Evolutionary conservation across 768 basidiomycete species (phyloP).

Genomic region (Kwoniella dejecticola): DNA sequence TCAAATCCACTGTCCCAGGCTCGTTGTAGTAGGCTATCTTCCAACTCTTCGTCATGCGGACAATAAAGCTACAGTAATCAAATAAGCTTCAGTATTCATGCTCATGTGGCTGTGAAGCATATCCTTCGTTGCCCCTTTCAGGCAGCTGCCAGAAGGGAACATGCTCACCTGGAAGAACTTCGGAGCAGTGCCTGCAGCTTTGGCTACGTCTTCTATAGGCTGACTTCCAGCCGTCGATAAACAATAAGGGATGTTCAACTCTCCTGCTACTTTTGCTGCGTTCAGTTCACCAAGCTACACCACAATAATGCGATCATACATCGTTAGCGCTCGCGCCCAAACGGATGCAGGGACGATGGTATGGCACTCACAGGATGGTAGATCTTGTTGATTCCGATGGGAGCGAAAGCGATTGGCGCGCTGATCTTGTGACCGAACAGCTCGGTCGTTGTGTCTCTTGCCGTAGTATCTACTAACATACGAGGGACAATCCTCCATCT

Average conservation of each 20-base stretch:
- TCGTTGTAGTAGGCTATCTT: constrained; percentile 60
- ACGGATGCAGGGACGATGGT: background rate
- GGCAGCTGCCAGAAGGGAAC: no score
- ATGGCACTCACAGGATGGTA: constrained; percentile 2
- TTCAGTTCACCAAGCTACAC: constrained; percentile 71
- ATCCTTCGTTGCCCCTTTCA: no score
- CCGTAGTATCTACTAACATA: constrained; percentile 62
- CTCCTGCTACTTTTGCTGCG: constrained; percentile 66
- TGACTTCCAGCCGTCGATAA: constrained; percentile 74
- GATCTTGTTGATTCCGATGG: constrained; percentile 69
- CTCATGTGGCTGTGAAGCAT: no score
- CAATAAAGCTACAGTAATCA: constrained; percentile 58
- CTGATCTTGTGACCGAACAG: constrained; percentile 61
- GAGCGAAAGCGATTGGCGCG: constrained; percentile 63
- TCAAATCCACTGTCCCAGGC: constrained; percentile 58
- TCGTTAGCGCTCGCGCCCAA: no score
- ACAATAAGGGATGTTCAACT: constrained; percentile 68
- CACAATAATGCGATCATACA: background rate
- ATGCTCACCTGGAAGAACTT: constrained; percentile 61
- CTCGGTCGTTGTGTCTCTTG: constrained; percentile 60
- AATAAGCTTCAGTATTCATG: background rate
- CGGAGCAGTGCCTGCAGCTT: constrained; percentile 63
- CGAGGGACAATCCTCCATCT: constrained; percentile 72
- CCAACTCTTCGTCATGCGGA: constrained; percentile 63
- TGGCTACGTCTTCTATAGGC: constrained; percentile 75